Evolutionary conservation across 1,284 basidiomycete genomes (phyloP).

Genomic region (Ustilago shanxiensis): DNA sequence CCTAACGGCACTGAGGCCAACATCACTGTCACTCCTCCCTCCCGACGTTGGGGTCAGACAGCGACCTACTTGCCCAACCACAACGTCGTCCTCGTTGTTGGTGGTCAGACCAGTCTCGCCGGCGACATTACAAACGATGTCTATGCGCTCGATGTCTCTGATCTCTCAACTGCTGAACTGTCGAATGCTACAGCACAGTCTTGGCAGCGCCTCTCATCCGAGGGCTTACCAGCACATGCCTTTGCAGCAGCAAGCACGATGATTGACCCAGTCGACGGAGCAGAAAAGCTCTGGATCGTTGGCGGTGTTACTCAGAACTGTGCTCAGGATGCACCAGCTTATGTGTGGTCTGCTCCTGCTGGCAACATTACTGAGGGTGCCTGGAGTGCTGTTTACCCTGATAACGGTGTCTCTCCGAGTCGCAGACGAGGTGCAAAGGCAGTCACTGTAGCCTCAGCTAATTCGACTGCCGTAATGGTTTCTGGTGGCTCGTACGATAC

Average conservation of each 20-base stretch:
- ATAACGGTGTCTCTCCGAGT: conserved; percentile 12
- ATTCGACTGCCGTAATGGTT: conserved; percentile 30
- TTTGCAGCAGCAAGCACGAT: conserved; percentile 46
- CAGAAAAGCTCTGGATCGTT: conserved; percentile 56
- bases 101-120: conserved; percentile 59
- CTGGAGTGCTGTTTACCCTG: conserved; percentile 31
- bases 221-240: conserved; percentile 51
- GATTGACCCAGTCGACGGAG: conserved; percentile 15
- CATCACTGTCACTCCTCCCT: conserved; percentile 22
- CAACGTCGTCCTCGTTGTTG: conserved; percentile 59
- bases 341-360: conserved; percentile 41
- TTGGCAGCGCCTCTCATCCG: conserved; percentile 30
- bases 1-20: conserved; percentile 15
- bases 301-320: conserved; percentile 64
- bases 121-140: conserved; percentile 58
- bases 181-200: conserved; percentile 28
- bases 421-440: conserved; percentile 36
- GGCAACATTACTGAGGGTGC: conserved; percentile 29
- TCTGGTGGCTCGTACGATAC: conserved; percentile 34
- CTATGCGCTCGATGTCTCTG: conserved; percentile 54
- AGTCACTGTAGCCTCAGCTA: conserved; percentile 18
- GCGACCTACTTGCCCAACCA: conserved; percentile 36
- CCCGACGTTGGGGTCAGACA: conserved; percentile 41
- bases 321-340: conserved; percentile 42
- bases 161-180: conserved; percentile 18